These are phyloP conservation scores for Tetrapisispora nanseiensis DNA, from an alignment of 805 yeast species.

Conservation along the genomic window DNA sequence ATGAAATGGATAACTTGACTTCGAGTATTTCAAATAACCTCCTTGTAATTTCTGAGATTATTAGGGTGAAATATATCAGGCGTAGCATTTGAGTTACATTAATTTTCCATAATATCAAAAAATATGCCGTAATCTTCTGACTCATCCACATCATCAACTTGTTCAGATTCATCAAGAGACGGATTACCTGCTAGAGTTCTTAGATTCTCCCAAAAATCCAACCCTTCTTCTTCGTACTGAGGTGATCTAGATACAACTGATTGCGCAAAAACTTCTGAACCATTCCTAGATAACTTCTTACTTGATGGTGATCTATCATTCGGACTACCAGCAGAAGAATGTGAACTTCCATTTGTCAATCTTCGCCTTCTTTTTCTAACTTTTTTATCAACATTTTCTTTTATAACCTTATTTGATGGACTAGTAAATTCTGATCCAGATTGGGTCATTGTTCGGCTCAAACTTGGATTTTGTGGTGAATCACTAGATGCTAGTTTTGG, in stretches of 20 bases:
- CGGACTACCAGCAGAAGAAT: neutral
- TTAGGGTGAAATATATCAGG: neutral
- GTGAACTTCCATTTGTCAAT: neutral
- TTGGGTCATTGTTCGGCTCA: constrained; percentile 24
- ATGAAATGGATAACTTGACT: too few species aligned
- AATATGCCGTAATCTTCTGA: constrained; percentile 4
- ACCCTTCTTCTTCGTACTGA: constrained; percentile 42
- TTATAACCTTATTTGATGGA: neutral
- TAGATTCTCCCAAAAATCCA: constrained; percentile 66
- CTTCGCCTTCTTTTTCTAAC: neutral
- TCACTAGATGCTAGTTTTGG: constrained; percentile 58
- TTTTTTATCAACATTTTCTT: constrained; percentile 1
- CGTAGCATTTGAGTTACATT: neutral
- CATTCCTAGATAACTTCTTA: neutral
- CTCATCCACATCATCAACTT: neutral
- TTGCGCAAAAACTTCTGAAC: neutral
- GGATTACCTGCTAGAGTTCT: constrained; percentile 40
- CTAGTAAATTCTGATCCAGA: neutral
- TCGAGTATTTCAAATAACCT: too few species aligned
- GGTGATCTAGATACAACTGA: neutral
- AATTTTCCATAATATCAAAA: constrained; percentile 2
- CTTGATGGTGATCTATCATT: neutral
- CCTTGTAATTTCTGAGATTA: neutral
- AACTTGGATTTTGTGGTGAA: constrained; percentile 37
- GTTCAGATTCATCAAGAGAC: neutral